Evolutionary conservation across 108 stramenopile species (phyloP).

Genomic region (Hondaea fermentalgiana): DNA sequence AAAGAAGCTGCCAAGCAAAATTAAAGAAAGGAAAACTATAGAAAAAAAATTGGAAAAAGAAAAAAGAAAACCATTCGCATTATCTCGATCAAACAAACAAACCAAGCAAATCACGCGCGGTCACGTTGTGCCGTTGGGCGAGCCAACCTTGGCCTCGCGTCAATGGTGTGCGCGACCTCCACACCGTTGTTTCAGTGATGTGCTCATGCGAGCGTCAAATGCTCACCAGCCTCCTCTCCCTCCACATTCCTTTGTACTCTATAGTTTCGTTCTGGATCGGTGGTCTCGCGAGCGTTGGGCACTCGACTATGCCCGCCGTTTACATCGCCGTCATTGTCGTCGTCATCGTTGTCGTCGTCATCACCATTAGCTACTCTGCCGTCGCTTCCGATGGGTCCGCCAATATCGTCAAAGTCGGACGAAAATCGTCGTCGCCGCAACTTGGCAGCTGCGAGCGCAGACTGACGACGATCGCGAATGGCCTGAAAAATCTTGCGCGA

Average conservation of each 20-base stretch:
- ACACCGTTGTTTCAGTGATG: too few relatives aligned
- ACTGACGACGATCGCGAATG: background rate
- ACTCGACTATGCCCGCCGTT: background rate
- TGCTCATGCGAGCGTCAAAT: too few relatives aligned
- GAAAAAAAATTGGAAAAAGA: too few relatives aligned
- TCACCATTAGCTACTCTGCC: background rate
- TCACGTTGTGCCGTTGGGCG: too few relatives aligned
- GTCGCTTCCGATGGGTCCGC: background rate
- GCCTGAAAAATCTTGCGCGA: background rate
- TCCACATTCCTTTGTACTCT: background rate
- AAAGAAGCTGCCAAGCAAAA: background rate
- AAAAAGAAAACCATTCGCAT: too few relatives aligned
- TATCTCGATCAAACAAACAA: too few relatives aligned
- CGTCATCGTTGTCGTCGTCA: background rate
- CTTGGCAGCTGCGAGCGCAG: background rate
- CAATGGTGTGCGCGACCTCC: too few relatives aligned
- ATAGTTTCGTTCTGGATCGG: background rate
- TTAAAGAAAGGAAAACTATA: too few relatives aligned
- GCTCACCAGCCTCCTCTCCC: background rate
- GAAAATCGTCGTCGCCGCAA: background rate
- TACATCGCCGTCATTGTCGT: background rate
- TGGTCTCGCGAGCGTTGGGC: too few relatives aligned
- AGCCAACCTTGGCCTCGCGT: too few relatives aligned
- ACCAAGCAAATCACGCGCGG: too few relatives aligned
- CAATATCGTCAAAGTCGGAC: background rate